Base-by-base conservation (phyloP, 1,139 yeast species). In the Zygosaccharomyces sapae region DNA sequence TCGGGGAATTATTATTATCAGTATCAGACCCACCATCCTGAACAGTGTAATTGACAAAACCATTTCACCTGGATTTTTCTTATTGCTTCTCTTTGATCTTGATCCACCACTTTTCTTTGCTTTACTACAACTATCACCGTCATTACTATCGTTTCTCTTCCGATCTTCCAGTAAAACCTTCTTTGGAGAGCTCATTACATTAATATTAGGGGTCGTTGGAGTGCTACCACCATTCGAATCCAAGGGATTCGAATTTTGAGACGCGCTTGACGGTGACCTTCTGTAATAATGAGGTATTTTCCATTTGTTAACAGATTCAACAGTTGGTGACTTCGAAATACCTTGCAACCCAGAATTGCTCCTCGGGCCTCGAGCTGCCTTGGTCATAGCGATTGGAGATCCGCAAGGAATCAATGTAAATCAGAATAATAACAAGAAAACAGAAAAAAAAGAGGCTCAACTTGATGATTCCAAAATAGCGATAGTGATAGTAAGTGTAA, bases 21-120 rank as follows among this genome's bases (percentile, higher is more conserved):
- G 42, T 45, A 31, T 49, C 43, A 13, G 46, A 41, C 12, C 48
- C 45, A 10, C 49, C 52, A 33, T 63, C 66, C 39, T 62, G 65
- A 8, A 64, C 67, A 18, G 66, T 62, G 44, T 62, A 64, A 47
- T 64, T 64, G 5, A 64, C 68, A 46, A 64, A 64, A 63, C 66
- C 66, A 64, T 62, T 37, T 57, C 60, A 12, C 60, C 61, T 18
- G 45, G 41, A 41, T 55, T 59, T 41, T 57, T 59, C 41, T 53
- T 57, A 2, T 49, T 35, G 43, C 52, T 55, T 35, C 54, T 49
- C 40, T 57, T 50, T 16, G 52, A 42, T 41, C 54, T 49, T 20
- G 41, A 45, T 10, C 33, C 44, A 12, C 38, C 34, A 41, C 49
- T 40, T 43, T 52, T 42, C 34, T 38, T 44, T 18, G 18, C 5